Evolutionary conservation across 768 basidiomycete genomes (phyloP).

Genomic region (Phlegmacium glaucopus): DNA sequence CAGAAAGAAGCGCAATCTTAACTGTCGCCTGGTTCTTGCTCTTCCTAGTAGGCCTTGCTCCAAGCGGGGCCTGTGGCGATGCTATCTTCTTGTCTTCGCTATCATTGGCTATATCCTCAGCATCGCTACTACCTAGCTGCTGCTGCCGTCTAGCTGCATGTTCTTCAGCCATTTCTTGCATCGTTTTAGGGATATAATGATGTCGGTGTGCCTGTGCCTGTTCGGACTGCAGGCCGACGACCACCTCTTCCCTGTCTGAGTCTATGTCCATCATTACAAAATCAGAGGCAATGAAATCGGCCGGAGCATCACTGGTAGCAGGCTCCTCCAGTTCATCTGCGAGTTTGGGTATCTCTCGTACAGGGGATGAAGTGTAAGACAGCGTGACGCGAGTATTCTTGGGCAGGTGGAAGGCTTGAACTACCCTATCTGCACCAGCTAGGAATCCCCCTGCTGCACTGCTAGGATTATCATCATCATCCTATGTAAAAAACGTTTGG

Average conservation of each 20-base stretch:
- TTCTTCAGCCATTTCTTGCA: conserved; percentile 62
- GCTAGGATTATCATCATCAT: conserved; percentile 16
- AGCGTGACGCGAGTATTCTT: conserved; percentile 43
- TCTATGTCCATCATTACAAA: conserved; percentile 37
- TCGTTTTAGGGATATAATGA: conserved; percentile 44
- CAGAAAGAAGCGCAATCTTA: conserved; percentile 1
- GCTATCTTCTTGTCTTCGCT: no score
- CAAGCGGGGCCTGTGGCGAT: background rate
- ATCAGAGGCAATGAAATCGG: conserved; percentile 31
- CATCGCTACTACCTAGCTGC: conserved; percentile 4
- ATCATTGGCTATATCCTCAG: background rate
- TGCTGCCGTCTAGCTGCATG: conserved; percentile 18
- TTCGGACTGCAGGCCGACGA: background rate
- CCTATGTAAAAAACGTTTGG: conserved; percentile 6
- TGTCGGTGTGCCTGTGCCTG: background rate
- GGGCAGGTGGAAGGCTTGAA: conserved; percentile 69
- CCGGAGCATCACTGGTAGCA: conserved; percentile 10
- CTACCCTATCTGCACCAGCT: conserved; percentile 66
- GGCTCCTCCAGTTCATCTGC: conserved; percentile 12
- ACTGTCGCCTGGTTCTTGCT: background rate
- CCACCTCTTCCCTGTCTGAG: conserved; percentile 26
- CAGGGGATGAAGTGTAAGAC: conserved; percentile 11
- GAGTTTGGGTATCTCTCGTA: conserved; percentile 1
- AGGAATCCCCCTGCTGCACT: conserved; percentile 62
- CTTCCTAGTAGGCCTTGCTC: background rate